These are phyloP conservation scores for Aspergillus viridinutans DNA, from an alignment of 2,329 filamentous ascomycete genomes.

Conservation along the genomic window DNA sequence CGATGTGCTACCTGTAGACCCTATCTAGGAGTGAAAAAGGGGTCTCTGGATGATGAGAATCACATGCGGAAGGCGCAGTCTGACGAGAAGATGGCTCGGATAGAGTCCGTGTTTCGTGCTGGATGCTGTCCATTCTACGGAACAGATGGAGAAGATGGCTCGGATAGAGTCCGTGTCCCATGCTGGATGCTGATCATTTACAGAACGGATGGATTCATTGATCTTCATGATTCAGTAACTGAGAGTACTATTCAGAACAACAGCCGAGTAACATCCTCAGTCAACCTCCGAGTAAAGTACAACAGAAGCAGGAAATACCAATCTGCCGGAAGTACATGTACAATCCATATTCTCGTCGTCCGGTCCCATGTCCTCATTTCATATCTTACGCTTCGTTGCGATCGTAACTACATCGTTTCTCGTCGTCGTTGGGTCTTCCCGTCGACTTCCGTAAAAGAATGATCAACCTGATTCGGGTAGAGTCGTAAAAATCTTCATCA, in stretches of 20 bases:
- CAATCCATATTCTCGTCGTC: neutral
- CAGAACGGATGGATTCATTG: neutral
- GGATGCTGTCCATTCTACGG: too few species aligned
- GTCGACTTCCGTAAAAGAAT: neutral
- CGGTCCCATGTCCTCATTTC: neutral
- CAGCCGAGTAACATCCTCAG: neutral
- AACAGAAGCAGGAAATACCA: neutral
- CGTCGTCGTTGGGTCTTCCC: neutral
- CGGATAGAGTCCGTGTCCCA: too few species aligned
- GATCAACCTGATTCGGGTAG: neutral
- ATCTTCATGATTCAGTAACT: too few species aligned
- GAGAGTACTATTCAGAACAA: neutral
- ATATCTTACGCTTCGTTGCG: neutral
- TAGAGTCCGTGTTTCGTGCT: too few species aligned
- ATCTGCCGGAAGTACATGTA: neutral
- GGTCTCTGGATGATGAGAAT: too few species aligned
- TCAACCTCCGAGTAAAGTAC: neutral
- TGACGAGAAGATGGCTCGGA: too few species aligned
- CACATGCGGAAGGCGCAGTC: too few species aligned
- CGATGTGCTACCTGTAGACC: too few species aligned
- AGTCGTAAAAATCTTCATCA: neutral
- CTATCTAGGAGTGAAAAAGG: too few species aligned
- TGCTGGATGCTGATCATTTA: neutral
- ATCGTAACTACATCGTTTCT: neutral
- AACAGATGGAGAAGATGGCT: neutral